Evolutionary conservation across 2,329 filamentous ascomycete species (phyloP), one percentile per base, ranked within the genome.

Genomic region (Cercospora sojina): DNA sequence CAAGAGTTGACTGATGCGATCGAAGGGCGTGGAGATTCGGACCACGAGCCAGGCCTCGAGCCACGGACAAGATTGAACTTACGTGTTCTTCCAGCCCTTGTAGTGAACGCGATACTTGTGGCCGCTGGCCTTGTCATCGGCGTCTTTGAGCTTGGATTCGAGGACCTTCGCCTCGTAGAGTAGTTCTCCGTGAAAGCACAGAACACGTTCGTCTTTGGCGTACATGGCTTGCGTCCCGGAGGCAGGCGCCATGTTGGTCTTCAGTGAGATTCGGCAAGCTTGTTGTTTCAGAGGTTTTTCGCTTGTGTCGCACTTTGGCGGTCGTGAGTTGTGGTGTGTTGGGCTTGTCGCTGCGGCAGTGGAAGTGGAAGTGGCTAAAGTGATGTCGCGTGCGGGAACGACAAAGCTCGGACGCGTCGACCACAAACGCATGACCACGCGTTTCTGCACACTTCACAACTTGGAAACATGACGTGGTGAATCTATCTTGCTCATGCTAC

Each of bases 1-100:
- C 23, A 53, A 53, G 20, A 27, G 23, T n/a, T 53, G 47, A 53
- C 25, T 8, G 23, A 53, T 16, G 47, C 16, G 12, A 27, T 53
- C 23, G 47, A 23, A 53, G 23, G 23, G 13, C 47, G 47, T 16
- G 25, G 47, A 53, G 47, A 25, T 12, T 53, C 23, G 47, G 47
- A 53, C 23, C 47, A 16, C 47, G 23, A 25, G 47, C 12, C 5
- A 53, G 23, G 47, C 31, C 18, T 59, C 32, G 56, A 35, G 29
- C 38, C 56, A 41, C 25, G 29, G 23, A 41, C 20, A 18, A 23
- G 18, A 41, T 32, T 31, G 9, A 41, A 59, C 88, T 81, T 82
- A 91, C 85, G 93, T 97, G 79, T 94, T 93, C 84, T 99, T 99
- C 95, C 95, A 99, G 76, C 95, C 95, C 81, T 98, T 98, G 83